Evolutionary conservation across 139 green algal genomes (phyloP), one percentile per base, ranked within the genome.

Genomic region (Micractinium conductrix): DNA sequence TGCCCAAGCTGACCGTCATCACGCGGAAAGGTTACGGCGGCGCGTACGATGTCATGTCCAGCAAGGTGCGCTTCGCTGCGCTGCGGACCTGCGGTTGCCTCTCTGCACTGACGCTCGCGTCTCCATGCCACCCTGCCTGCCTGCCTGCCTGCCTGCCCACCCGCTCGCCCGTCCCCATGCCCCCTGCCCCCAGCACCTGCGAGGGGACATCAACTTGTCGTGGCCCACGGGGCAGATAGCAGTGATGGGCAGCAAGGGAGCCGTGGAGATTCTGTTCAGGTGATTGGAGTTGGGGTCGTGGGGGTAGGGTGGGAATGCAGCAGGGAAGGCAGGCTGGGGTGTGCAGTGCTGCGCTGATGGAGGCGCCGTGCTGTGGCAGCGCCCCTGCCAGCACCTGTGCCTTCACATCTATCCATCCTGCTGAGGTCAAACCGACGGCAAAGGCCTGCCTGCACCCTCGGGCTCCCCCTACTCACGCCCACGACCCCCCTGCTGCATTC

Each of bases 1-100:
- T 95, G 75, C 92, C 92, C 53, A 95, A 96, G 84, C 74, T 95
- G 16, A 87, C 92, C 0, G 90, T 95, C 26, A 94, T 95, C 80
- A 94, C 88, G 10, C 85, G 92, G 70, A 95, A 95, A 82, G 92
- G 92, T 0, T 96, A 95, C 50, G 92, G 92, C 4, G 92, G 92
- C 0, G 92, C 92, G 1, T 96, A 96, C 48, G 91, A 93, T 60
- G 87, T 93, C 17, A 90, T 93, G 89, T 80, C 50, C 37, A 91
- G 86, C 58, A 89, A 90, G 87, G 84, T 86, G 48, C 24, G 69
- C 1, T 63, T 35, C 6, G 44, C 28, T 2, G 53, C 19, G 53
- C 19, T 62, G 53, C 8, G 53, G 7, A 22, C 8, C 6, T 44
- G 33, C n/a, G 12, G 33, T 44, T 44, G 33, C 33, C 2, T 3